A percentile compares a stretch with the other conserved stretches of the same genome.
phyloP scores from a whole-genome alignment of 345 rosid genomes.

The Eucalyptus sideroxylon region DNA sequence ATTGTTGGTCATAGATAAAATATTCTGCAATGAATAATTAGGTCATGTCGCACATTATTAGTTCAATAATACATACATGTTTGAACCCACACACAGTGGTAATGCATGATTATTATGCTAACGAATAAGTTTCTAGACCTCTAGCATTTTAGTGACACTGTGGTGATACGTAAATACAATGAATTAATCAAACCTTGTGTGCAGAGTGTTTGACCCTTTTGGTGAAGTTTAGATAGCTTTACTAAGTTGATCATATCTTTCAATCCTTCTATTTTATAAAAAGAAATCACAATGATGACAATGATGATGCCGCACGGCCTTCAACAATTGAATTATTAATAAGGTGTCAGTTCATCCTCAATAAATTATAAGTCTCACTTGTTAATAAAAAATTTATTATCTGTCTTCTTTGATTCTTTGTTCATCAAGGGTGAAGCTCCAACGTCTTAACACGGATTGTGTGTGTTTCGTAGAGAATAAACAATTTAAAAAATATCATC shows the following conservation, averaged over 20 bases:
- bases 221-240: background rate
- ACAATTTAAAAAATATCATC: too few species aligned
- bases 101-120: background rate
- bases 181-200: background rate
- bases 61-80: too few species aligned
- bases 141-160: too few species aligned
- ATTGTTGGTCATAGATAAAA: too few species aligned
- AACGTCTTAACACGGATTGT: too few species aligned
- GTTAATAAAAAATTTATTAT: background rate
- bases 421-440: too few species aligned
- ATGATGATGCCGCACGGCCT: background rate
- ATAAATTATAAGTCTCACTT: background rate
- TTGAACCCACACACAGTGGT: too few species aligned
- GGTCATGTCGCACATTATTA: rapidly evolving
- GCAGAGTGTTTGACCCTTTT: background rate
- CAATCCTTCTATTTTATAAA: background rate
- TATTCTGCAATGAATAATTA: too few species aligned
- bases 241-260: background rate
- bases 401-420: too few species aligned
- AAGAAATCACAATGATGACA: rapidly evolving
- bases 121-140: background rate
- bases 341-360: background rate
- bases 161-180: background rate
- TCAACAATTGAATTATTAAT: background rate
- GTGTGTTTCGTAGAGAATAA: too few species aligned